A percentile compares a stretch with the other conserved stretches of the same genome.
These are phyloP conservation scores for Lanmaoa rubissima DNA, from an alignment of 768 basidiomycete genomes.

Conservation along the genomic window DNA sequence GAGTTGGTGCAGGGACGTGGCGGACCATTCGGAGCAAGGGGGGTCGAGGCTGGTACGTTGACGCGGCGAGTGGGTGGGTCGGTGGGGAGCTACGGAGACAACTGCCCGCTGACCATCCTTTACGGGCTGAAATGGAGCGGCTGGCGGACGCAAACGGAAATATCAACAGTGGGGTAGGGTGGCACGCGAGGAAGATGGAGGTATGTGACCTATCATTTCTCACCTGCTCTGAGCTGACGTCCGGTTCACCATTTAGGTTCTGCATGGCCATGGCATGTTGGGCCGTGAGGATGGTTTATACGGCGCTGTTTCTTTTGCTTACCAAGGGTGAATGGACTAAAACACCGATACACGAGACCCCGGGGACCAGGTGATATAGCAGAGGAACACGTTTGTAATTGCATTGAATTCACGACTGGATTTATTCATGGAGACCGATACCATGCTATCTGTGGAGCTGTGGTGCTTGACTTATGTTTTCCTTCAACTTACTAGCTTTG, in stretches of 20 bases:
- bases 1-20: conserved; percentile 83
- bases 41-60: conserved; percentile 92
- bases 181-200: conserved; percentile 98
- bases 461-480: not conserved
- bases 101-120: conserved; percentile 58
- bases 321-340: conserved; percentile 60
- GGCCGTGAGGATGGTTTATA: conserved; percentile 93
- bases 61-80: conserved; percentile 80
- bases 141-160: conserved; percentile 82
- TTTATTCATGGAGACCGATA: not conserved
- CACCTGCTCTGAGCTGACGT: not conserved
- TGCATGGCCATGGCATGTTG: conserved; percentile 88
- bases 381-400: not conserved
- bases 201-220: conserved; percentile 43
- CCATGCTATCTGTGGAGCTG: not conserved
- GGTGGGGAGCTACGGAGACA: conserved; percentile 57
- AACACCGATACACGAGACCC: not conserved
- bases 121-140: conserved; percentile 66
- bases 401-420: not conserved
- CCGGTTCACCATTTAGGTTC: conserved; percentile 44
- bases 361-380: not conserved
- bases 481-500: not conserved
- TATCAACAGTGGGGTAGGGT: conserved; percentile 89
- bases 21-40: conserved; percentile 89
- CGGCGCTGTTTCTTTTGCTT: conserved; percentile 92